Evolutionary conservation across 768 basidiomycete species (phyloP).

Genomic region (Omphalotus guepiniiformis): DNA sequence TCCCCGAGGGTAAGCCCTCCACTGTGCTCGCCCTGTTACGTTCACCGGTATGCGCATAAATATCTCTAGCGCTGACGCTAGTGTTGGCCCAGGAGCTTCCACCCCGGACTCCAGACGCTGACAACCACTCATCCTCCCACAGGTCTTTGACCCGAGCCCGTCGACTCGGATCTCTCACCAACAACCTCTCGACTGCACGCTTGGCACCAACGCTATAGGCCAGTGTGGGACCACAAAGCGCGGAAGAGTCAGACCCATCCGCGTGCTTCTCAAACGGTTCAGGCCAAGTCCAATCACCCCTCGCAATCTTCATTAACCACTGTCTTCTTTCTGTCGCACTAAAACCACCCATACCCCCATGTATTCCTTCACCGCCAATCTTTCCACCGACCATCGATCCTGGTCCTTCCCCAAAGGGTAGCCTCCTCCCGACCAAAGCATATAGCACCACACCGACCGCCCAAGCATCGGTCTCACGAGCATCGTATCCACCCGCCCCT

Average conservation of each 20-base stretch:
- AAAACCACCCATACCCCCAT: conserved; percentile 16
- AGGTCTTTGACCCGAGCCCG: conserved; percentile 60
- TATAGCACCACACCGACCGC: conserved; percentile 86
- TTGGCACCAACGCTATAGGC: conserved; percentile 42
- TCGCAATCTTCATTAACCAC: conserved; percentile 77
- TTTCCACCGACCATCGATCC: conserved; percentile 21
- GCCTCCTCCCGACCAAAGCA: conserved; percentile 60
- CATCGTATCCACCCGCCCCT: conserved; percentile 62
- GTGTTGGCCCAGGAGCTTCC: no score
- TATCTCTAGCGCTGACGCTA: not conserved
- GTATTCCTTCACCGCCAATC: conserved; percentile 19
- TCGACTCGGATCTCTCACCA: conserved; percentile 66
- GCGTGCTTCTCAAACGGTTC: conserved; percentile 11
- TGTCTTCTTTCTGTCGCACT: conserved; percentile 38
- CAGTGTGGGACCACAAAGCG: conserved; percentile 32
- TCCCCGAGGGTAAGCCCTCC: not conserved
- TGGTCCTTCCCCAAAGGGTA: conserved; percentile 69
- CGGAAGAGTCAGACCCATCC: conserved; percentile 13
- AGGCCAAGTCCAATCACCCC: conserved; percentile 78
- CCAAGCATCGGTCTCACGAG: conserved; percentile 84
- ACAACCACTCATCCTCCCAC: conserved; percentile 50
- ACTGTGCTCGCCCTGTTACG: not conserved
- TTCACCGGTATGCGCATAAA: not conserved
- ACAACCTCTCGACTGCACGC: conserved; percentile 52
- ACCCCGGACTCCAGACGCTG: not conserved